Percentiles rank a stretch among this genome's conserved stretches.
phyloP scores from a whole-genome alignment of 345 rosid genomes.

The Lepidium africanum region DNA sequence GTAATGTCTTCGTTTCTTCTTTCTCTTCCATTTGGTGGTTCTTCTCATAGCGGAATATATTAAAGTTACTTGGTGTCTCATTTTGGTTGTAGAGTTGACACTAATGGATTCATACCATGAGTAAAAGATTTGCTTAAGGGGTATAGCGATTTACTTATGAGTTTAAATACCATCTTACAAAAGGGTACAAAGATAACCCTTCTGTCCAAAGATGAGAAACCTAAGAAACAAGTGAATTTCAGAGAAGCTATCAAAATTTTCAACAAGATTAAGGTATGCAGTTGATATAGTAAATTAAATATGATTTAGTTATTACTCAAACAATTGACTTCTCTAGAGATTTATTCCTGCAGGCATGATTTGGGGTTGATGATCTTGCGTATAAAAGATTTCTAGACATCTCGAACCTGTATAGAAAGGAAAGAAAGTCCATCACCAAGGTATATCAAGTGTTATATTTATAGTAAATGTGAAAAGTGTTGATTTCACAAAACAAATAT shows the following conservation, averaged over 20 bases:
- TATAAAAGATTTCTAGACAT: constrained; percentile 89
- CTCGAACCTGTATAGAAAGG: constrained; percentile 86
- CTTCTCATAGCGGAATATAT: not conserved
- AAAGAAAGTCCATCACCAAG: constrained; percentile 72
- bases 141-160: no score
- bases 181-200: no score
- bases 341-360: constrained; percentile 50
- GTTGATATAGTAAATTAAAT: not conserved
- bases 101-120: no score
- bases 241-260: constrained; percentile 86
- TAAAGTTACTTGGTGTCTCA: no score
- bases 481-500: not conserved
- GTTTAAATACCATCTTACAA: no score
- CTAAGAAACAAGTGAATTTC: constrained; percentile 15
- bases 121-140: no score
- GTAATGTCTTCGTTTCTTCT: constrained; percentile 20
- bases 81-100: no score
- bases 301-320: not conserved
- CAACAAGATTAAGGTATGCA: constrained; percentile 74
- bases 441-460: constrained; percentile 60
- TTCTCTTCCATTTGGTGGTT: not conserved
- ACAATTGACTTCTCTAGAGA: not conserved
- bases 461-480: not conserved
- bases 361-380: constrained; percentile 81
- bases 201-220: no score